Evolutionary conservation across 352 stramenopile genomes (phyloP), one percentile per base, ranked within the genome.

Genomic region (Sclerospora graminicola): DNA sequence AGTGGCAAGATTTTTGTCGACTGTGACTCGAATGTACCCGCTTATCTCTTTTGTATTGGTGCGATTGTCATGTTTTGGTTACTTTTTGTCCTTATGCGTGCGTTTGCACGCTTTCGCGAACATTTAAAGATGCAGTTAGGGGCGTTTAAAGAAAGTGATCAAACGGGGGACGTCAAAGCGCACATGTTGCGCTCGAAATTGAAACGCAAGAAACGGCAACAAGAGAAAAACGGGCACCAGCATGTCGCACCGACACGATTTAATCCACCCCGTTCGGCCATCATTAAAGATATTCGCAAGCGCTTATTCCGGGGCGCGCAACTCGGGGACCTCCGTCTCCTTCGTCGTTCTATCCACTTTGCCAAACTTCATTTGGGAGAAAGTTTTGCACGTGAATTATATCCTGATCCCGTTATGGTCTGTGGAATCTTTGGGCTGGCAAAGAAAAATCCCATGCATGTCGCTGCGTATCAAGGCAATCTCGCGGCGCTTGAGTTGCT

Each of bases 111-210:
- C 24, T 89, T 89, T 44, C 71, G 81, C 6, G 78, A 92, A 41
- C 80, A 92, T 43, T 50, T 92, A 5, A 89, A 88, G 48, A 87
- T 89, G 79, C 76, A 89, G 41, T 51, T 91, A 2, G 79, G 79
- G 5, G 79, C 79, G 27, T 90, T 87, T 31, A 83, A 80, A 19
- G 79, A 90, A 45, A 80, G 66, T 26, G 75, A 88, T 43, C 79
- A 90, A 44, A 90, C 79, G 6, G 79, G 79, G 9, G 75, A 87
- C 45, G 66, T 90, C n/a, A n/a, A n/a, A n/a, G n/a, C n/a, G n/a
- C n/a, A n/a, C n/a, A n/a, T n/a, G n/a, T 32, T 81, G 19, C 66
- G 75, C 4, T 73, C 67, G 31, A 82, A 78, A n/a, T n/a, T n/a
- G n/a, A n/a, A n/a, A 26, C 21, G 3, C 21, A 6, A 3, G 21